Evolutionary conservation across 441 rosid species (phyloP).

Genomic region (Adansonia rubrostipa): DNA sequence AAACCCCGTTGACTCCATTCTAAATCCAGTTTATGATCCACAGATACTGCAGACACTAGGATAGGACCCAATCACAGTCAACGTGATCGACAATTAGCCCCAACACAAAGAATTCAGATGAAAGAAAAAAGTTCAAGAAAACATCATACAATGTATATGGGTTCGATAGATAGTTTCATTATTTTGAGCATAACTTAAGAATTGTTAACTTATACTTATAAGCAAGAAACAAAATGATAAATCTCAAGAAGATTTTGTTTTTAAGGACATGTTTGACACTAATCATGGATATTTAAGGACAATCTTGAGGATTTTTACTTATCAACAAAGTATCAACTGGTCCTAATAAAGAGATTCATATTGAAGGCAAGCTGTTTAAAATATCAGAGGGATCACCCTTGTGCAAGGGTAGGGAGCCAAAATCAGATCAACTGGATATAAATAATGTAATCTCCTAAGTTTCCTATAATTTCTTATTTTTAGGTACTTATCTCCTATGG

Average conservation of each 20-base stretch:
- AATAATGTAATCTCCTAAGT: too few species aligned
- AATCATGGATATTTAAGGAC: background rate
- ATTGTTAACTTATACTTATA: background rate
- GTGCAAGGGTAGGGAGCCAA: background rate
- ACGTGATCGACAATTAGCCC: background rate
- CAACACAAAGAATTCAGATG: background rate
- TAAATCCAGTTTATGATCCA: background rate
- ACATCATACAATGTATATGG: background rate
- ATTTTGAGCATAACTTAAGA: background rate
- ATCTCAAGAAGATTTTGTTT: background rate
- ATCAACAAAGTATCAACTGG: background rate
- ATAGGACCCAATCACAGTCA: background rate
- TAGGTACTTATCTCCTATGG: background rate
- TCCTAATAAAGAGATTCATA: background rate
- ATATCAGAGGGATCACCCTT: background rate
- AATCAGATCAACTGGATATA: too few species aligned
- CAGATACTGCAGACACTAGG: background rate
- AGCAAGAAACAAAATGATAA: background rate
- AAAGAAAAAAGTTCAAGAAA: background rate
- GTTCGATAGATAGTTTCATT: background rate
- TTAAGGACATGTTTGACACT: background rate
- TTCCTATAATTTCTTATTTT: too few species aligned
- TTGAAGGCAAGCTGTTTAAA: background rate
- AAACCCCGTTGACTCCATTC: background rate
- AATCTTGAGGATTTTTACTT: background rate